Evolutionary conservation across 2,329 filamentous ascomycete genomes (phyloP).

Genomic region (Sarocladium brachiariae): DNA sequence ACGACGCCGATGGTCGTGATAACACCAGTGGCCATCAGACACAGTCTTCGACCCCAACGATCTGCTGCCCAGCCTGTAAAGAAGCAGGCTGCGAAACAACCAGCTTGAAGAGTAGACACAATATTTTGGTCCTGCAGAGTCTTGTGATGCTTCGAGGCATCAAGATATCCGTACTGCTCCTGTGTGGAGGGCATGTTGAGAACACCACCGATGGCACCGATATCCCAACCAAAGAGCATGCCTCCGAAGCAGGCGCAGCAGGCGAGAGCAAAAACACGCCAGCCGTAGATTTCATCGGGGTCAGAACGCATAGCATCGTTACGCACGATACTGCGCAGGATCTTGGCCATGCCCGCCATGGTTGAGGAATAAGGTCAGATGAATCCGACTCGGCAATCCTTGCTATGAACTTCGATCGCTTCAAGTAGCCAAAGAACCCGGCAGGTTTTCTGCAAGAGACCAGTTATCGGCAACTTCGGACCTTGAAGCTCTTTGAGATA

Average conservation of each 20-base stretch:
- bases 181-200: slow-evolving; percentile 53
- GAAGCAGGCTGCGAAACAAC: slow-evolving; percentile 59
- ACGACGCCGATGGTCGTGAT: slow-evolving; percentile 55
- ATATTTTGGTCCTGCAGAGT: slow-evolving; percentile 58
- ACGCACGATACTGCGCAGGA: slow-evolving; percentile 52
- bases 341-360: slow-evolving; percentile 33
- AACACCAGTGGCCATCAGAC: slow-evolving; percentile 48
- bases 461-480: neutral
- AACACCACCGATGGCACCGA: slow-evolving; percentile 62
- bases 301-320: slow-evolving; percentile 67
- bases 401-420: no score
- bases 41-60: slow-evolving; percentile 45
- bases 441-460: no score
- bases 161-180: slow-evolving; percentile 30
- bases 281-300: slow-evolving; percentile 62
- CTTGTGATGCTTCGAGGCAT: slow-evolving; percentile 20
- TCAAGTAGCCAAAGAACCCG: no score
- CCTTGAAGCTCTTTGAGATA: neutral
- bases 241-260: slow-evolving; percentile 63
- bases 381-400: neutral
- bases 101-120: slow-evolving; percentile 64
- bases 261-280: slow-evolving; percentile 58
- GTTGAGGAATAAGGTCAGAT: no score
- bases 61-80: slow-evolving; percentile 48
- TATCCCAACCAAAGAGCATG: slow-evolving; percentile 44